Base-by-base conservation (phyloP, 345 rosid genomes). In the Jatropha curcas region DNA sequence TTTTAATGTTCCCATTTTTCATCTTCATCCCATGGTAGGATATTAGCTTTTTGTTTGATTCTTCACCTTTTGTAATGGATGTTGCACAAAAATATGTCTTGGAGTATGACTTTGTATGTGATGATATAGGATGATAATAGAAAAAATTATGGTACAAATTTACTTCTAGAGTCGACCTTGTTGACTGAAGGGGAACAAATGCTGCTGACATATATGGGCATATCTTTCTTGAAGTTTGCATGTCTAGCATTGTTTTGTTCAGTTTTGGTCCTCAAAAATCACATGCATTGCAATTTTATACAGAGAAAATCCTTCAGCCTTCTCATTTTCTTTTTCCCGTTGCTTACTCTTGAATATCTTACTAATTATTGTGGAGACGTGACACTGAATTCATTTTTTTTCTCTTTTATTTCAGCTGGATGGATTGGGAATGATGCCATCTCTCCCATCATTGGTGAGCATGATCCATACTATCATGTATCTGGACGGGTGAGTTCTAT, bases 401-500 rank as follows among this genome's bases (percentile, higher is more conserved):
- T 11, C 17, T 25, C 20, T 30, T 22, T 31, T 10, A 41, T 83
- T 77, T 75, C 81, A 94, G 98, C 97, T 86, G 97, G 98, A 79
- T 94, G 98, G 98, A 86, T 94, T 30, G 97, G 98, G 68, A 85
- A 90, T 66, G 93, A 89, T 86, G 97, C 93, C 60, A 86, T 94
- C 74, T 83, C 98, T 41, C 97, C 98, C 30, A 84, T 94, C 76
- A 92, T 90, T 39, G 98, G 98, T 65, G 85, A 72, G 69, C 95
- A 87, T 76, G 98, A 94, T 83, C 92, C 96, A 9, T 94, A 92
- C 79, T 81, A 85, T 83, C 95, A 68, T 61, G 86, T 86, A 48
- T 89, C 57, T 81, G 97, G 91, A 76, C 90, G 95, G 86, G 98
- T 94, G 82, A 66, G 93, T 82, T 76, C 55, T 60, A 50, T 68